phyloP scores from a whole-genome alignment of 2,329 filamentous ascomycete genomes.

The Hypoxylon rubiginosum region DNA sequence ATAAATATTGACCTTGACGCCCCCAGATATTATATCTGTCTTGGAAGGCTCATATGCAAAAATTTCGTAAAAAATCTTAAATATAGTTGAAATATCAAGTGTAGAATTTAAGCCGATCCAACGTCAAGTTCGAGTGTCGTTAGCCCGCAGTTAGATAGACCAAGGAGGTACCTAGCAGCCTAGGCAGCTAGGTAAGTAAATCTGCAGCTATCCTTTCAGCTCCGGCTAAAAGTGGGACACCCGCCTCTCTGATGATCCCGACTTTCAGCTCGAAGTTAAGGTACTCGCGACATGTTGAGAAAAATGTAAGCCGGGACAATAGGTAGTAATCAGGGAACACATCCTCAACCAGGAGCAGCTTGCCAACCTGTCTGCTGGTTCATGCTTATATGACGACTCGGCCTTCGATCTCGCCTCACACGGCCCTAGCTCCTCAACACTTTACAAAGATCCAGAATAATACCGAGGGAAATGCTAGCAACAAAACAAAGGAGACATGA shows the following conservation, averaged over 20 bases:
- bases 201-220: not conserved
- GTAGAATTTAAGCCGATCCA: too few species aligned
- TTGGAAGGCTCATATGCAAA: too few species aligned
- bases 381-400: not conserved
- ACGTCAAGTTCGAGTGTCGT: too few species aligned
- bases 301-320: not conserved
- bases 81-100: too few species aligned
- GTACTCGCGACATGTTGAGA: not conserved
- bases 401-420: too few species aligned
- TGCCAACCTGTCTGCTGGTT: not conserved
- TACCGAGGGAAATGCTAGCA: not conserved
- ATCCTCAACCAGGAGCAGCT: not conserved
- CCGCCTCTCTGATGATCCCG: not conserved
- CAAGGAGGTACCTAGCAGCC: too few species aligned
- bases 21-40: too few species aligned
- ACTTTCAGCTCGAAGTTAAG: not conserved
- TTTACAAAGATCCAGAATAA: not conserved
- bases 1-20: too few species aligned
- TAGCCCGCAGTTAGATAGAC: too few species aligned
- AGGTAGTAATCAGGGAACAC: not conserved
- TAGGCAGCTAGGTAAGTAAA: not conserved
- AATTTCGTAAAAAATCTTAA: too few species aligned
- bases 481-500: constrained; percentile 8
- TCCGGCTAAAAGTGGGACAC: not conserved
- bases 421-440: not conserved